phyloP scores from a whole-genome alignment of 805 yeast genomes.

The Priceomyces medius region DNA sequence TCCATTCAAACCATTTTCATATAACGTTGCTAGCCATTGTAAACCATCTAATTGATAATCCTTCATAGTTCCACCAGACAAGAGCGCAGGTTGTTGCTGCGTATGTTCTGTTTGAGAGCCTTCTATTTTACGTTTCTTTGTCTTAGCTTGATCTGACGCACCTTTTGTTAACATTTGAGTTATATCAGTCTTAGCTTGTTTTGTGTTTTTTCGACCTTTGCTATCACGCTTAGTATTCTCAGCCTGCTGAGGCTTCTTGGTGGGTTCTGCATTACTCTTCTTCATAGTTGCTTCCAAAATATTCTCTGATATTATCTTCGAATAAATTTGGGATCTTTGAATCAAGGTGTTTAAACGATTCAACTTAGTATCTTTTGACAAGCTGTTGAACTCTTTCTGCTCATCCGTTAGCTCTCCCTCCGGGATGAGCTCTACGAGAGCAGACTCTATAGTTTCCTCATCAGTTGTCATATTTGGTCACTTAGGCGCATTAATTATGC shows the following conservation, averaged over 20 bases:
- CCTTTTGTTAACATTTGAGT: slow-evolving; percentile 17
- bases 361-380: slow-evolving; percentile 57
- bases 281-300: slow-evolving; percentile 51
- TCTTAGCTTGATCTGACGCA: slow-evolving; percentile 16
- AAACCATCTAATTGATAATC: slow-evolving; percentile 87
- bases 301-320: slow-evolving; percentile 81
- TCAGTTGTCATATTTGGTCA: slow-evolving; percentile 8
- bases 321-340: slow-evolving; percentile 84
- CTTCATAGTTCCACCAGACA: slow-evolving; percentile 58
- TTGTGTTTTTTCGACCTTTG: slow-evolving; percentile 13
- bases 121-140: slow-evolving; percentile 24
- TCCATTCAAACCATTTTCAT: slow-evolving; percentile 93
- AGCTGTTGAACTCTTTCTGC: slow-evolving; percentile 41
- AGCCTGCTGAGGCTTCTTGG: slow-evolving; percentile 19
- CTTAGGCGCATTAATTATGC: background rate
- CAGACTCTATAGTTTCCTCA: slow-evolving; percentile 6
- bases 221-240: slow-evolving; percentile 4
- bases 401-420: slow-evolving; percentile 20
- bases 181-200: slow-evolving; percentile 13
- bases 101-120: slow-evolving; percentile 20
- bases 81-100: slow-evolving; percentile 31
- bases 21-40: slow-evolving; percentile 85
- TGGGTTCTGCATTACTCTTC: slow-evolving; percentile 17
- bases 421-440: slow-evolving; percentile 4
- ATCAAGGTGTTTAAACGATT: slow-evolving; percentile 70